Conservation (phyloP, 192 early-diverging fungal species). For the Phycomyces nitens region DNA sequence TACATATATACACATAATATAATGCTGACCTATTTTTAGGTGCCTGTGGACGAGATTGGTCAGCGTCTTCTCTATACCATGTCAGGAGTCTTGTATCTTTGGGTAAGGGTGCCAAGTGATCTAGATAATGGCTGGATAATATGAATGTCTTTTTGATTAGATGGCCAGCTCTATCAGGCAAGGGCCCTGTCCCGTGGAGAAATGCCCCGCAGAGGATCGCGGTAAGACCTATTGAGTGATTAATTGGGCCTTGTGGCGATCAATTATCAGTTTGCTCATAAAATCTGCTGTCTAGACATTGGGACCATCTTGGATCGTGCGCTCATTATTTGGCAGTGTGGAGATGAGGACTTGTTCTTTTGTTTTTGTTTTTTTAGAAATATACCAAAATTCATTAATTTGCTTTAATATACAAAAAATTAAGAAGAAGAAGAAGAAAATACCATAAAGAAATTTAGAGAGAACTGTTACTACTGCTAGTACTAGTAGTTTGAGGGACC, state of each 20-base stretch:
- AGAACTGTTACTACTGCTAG: background rate
- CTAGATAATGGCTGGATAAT: no score
- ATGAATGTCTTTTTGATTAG: background rate
- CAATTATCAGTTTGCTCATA: no score
- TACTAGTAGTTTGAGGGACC: slow-evolving; percentile 15
- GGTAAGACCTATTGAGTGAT: background rate
- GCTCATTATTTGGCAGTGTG: no score
- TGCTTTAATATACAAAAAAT: background rate
- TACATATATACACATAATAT: no score
- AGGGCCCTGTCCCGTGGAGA: background rate
- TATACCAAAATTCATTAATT: background rate
- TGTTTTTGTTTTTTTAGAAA: no score
- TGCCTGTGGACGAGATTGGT: background rate
- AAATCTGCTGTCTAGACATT: no score
- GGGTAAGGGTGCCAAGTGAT: background rate
- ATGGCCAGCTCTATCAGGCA: background rate
- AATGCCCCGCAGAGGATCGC: background rate
- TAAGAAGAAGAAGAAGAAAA: background rate
- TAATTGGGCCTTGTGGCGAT: no score
- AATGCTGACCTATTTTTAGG: background rate
- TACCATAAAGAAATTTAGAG: background rate
- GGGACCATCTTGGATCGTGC: no score
- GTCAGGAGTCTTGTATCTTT: background rate
- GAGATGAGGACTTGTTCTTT: no score
- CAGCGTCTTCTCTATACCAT: background rate